These are phyloP conservation scores for Rossbeevera mucosa DNA, from an alignment of 768 basidiomycete genomes.

Conservation along the genomic window DNA sequence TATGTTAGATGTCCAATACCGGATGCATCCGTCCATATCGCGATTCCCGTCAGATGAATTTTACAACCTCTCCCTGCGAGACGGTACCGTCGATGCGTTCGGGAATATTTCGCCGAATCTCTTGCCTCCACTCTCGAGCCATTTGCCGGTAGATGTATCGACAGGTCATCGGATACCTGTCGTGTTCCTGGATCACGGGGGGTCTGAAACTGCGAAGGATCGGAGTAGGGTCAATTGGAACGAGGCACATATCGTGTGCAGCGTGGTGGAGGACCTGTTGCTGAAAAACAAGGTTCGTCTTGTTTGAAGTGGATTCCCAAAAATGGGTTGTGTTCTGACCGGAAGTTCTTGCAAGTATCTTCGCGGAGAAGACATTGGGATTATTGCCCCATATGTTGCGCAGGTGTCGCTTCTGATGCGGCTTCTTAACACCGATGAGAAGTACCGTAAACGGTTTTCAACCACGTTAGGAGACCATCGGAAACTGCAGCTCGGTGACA, in stretches of 20 bases:
- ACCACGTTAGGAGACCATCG: conserved; percentile 61
- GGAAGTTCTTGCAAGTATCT: conserved; percentile 41
- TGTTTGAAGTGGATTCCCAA: background rate
- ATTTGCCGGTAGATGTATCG: conserved; percentile 37
- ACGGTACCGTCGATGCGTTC: conserved; percentile 64
- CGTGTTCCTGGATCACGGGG: conserved; percentile 78
- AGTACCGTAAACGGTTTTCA: conserved; percentile 51
- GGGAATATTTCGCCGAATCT: conserved; percentile 48
- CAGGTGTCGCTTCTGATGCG: conserved; percentile 77
- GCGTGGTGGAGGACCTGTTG: conserved; percentile 79
- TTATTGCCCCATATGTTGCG: conserved; percentile 89
- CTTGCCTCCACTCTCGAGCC: conserved; percentile 57
- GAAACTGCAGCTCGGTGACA: conserved; percentile 54
- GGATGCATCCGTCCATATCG: conserved; percentile 92
- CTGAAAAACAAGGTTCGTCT: conserved; percentile 62
- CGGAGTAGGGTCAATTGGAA: conserved; percentile 73
- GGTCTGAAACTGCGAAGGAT: conserved; percentile 60
- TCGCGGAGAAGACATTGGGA: conserved; percentile 73
- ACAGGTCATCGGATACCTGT: conserved; percentile 53
- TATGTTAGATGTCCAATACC: conserved; percentile 93
- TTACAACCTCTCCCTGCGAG: conserved; percentile 63
- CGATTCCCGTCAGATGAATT: conserved; percentile 82
- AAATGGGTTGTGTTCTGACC: conserved; percentile 3
- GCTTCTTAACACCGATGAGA: conserved; percentile 53
- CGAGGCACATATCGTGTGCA: conserved; percentile 74